phyloP scores from a whole-genome alignment of 2,329 filamentous ascomycete species.

The Microdochium trichocladiopsis region DNA sequence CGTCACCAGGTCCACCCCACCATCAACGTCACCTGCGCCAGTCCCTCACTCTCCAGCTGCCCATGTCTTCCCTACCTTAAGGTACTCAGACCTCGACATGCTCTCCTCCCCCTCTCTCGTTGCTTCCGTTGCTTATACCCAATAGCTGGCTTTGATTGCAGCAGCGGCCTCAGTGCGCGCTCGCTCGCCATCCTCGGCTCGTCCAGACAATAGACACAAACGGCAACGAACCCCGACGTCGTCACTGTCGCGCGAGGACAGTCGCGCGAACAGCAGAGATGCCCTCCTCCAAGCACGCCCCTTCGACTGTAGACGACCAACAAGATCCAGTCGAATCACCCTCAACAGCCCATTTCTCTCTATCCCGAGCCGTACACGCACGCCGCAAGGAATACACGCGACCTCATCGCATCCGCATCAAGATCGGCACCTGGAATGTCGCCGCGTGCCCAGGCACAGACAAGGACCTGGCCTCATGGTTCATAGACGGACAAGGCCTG shows the following conservation, averaged over 20 bases:
- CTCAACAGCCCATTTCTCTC: constrained; percentile 44
- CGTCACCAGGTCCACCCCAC: background rate
- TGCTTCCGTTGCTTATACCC: no score
- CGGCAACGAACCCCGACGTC: no score
- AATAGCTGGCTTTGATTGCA: no score
- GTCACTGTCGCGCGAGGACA: background rate
- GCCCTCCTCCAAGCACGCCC: background rate
- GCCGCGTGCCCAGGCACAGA: constrained; percentile 78
- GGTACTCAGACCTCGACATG: no score
- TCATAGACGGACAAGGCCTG: constrained; percentile 68
- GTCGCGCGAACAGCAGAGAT: background rate
- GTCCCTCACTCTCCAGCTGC: background rate
- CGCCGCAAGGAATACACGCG: constrained; percentile 74
- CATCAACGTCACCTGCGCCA: background rate
- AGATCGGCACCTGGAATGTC: constrained; percentile 94
- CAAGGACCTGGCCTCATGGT: constrained; percentile 84
- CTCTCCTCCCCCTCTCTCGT: no score
- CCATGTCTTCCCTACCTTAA: no score
- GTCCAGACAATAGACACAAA: no score
- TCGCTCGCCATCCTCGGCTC: no score
- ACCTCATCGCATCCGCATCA: constrained; percentile 69
- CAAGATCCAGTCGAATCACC: constrained; percentile 34
- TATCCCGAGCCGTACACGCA: constrained; percentile 61
- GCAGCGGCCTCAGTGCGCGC: no score
- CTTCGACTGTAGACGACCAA: background rate